Percentiles rank a stretch among this genome's conserved stretches.
phyloP scores from a whole-genome alignment of 1,284 basidiomycete species.

The Xerocomus nothofagi region DNA sequence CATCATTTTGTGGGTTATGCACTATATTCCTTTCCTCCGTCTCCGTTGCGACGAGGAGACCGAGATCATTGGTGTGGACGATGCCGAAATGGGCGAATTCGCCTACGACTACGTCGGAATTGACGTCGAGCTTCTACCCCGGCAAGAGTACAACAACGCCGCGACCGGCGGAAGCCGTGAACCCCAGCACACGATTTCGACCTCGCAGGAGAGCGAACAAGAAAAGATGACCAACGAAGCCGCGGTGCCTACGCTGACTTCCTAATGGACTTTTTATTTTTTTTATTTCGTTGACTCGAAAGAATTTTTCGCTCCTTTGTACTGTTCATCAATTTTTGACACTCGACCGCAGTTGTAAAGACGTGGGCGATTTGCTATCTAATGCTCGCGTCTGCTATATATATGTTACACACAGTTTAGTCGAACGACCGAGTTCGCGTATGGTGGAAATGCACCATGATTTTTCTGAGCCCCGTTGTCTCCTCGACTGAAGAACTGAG shows the following conservation, averaged over 20 bases:
- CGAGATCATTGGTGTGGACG: conserved; percentile 93
- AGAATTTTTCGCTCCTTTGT: not conserved
- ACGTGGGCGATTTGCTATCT: too few species aligned
- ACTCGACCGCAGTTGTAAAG: too few species aligned
- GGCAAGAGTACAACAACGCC: conserved; percentile 18
- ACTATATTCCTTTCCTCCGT: conserved; percentile 85
- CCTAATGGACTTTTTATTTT: not conserved
- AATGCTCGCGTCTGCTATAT: too few species aligned
- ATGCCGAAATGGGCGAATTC: conserved; percentile 92
- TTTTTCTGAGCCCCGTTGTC: too few species aligned
- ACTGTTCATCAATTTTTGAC: too few species aligned
- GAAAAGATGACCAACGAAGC: conserved; percentile 22
- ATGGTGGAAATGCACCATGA: too few species aligned
- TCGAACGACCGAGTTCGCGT: too few species aligned
- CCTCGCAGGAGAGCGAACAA: conserved; percentile 29
- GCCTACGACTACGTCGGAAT: conserved; percentile 88
- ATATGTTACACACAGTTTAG: too few species aligned
- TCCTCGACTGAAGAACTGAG: too few species aligned
- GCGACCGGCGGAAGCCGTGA: conserved; percentile 26
- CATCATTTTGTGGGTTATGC: conserved; percentile 89
- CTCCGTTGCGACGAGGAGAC: conserved; percentile 80
- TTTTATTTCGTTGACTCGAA: not conserved
- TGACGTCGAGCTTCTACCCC: conserved; percentile 52
- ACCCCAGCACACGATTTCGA: conserved; percentile 23
- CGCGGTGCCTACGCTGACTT: conserved; percentile 7